These are phyloP conservation scores for Extremus antarcticus DNA, from an alignment of 495 filamentous ascomycete genomes.

Conservation along the genomic window DNA sequence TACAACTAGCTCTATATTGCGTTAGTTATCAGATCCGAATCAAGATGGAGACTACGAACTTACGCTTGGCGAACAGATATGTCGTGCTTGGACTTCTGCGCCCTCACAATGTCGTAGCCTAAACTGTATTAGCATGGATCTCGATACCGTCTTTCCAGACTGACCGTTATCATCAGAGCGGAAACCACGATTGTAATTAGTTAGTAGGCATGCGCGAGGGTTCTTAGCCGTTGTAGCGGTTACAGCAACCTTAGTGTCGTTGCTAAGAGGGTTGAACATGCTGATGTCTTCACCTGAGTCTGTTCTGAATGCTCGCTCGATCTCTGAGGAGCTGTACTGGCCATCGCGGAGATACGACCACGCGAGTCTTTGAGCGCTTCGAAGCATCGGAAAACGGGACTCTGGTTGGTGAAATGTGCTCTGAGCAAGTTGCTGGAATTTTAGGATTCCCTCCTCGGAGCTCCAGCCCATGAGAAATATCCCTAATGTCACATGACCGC, in stretches of 20 bases:
- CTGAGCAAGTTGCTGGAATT: conserved; percentile 26
- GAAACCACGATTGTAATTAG: conserved; percentile 1
- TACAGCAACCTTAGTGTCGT: conserved; percentile 3
- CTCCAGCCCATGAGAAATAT: conserved; percentile 23
- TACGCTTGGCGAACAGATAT: conserved; percentile 21
- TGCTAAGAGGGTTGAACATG: conserved; percentile 3
- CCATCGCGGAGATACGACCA: conserved; percentile 1
- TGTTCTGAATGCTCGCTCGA: not conserved
- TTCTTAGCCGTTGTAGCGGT: conserved; percentile 1
- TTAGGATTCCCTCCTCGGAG: conserved; percentile 19
- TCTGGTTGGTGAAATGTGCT: no score
- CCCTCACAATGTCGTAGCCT: conserved; percentile 21
- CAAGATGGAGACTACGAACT: no score
- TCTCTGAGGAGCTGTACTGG: conserved; percentile 4
- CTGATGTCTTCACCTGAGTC: not conserved
- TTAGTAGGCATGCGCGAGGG: not conserved
- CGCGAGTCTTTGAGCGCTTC: not conserved
- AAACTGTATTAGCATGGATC: conserved; percentile 13
- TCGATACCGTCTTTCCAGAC: not conserved
- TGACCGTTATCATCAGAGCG: not conserved
- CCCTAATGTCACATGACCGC: conserved; percentile 26
- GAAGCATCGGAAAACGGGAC: no score
- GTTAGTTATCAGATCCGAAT: not conserved
- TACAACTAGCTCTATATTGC: conserved; percentile 22
- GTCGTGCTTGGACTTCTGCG: conserved; percentile 13